A percentile compares a stretch with the other conserved stretches of the same genome.
phyloP scores from a whole-genome alignment of 2,329 filamentous ascomycete genomes.

The Helminthosporium solani region DNA sequence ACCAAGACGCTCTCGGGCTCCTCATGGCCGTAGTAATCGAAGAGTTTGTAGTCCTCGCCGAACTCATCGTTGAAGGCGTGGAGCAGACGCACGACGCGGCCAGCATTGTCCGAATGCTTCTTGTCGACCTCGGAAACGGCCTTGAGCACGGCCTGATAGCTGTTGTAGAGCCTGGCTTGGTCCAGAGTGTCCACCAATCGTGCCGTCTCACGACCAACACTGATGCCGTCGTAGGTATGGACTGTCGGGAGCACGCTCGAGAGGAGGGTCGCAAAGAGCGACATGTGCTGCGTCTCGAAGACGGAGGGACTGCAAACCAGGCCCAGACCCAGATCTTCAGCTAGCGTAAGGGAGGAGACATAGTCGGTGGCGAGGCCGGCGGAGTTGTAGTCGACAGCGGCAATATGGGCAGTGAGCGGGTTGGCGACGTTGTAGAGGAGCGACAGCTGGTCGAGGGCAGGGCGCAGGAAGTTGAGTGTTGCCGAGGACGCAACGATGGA shows the following conservation, averaged over 20 bases:
- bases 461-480: conserved; percentile 75
- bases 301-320: conserved; percentile 82
- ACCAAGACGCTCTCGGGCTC: conserved; percentile 81
- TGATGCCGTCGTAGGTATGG: conserved; percentile 85
- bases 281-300: conserved; percentile 94
- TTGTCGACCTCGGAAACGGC: conserved; percentile 64
- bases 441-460: conserved; percentile 86
- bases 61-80: conserved; percentile 84
- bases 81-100: conserved; percentile 69
- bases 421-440: conserved; percentile 89
- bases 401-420: conserved; percentile 88
- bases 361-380: conserved; percentile 85
- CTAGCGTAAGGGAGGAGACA: conserved; percentile 71
- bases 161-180: conserved; percentile 65
- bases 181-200: conserved; percentile 80
- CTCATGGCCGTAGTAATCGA: conserved; percentile 88
- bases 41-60: conserved; percentile 87
- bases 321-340: conserved; percentile 86
- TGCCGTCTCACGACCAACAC: conserved; percentile 77
- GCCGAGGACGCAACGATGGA: conserved; percentile 83
- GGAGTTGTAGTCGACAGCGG: conserved; percentile 81
- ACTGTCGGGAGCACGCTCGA: conserved; percentile 78
- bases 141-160: conserved; percentile 67
- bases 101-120: conserved; percentile 69
- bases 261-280: conserved; percentile 80